phyloP scores from a whole-genome alignment of 768 basidiomycete genomes.

The Phylloporus sp. region DNA sequence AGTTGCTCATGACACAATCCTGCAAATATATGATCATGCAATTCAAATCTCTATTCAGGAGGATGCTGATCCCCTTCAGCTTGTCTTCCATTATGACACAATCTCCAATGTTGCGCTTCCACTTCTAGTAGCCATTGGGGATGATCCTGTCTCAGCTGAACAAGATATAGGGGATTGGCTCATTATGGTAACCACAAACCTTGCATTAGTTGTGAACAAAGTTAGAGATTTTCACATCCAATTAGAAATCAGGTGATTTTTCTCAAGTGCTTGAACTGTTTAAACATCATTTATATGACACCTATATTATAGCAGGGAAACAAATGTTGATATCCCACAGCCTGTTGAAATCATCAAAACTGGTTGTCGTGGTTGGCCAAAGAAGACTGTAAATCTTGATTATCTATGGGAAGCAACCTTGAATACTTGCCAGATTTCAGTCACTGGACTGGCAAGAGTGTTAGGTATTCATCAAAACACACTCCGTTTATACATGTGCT shows the following conservation, averaged over 20 bases:
- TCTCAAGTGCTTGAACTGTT: no score
- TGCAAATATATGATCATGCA: not conserved
- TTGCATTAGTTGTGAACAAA: not conserved
- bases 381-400: not conserved
- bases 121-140: not conserved
- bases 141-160: not conserved
- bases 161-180: not conserved
- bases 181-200: not conserved
- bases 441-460: slow-evolving; percentile 5
- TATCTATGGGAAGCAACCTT: not conserved
- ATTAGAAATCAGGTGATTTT: not conserved
- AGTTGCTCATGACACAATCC: not conserved
- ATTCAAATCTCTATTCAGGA: not conserved
- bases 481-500: slow-evolving; percentile 5
- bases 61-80: not conserved
- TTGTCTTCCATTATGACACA: not conserved
- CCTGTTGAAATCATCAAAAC: not conserved
- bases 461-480: slow-evolving; percentile 7
- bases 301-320: not conserved
- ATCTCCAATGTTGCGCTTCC: not conserved
- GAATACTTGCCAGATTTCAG: slow-evolving; percentile 2
- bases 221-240: not conserved
- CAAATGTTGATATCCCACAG: not conserved
- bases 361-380: not conserved
- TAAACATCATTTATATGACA: no score